phyloP scores from a whole-genome alignment of 768 basidiomycete species.

The Hypsizygus marmoreus region DNA sequence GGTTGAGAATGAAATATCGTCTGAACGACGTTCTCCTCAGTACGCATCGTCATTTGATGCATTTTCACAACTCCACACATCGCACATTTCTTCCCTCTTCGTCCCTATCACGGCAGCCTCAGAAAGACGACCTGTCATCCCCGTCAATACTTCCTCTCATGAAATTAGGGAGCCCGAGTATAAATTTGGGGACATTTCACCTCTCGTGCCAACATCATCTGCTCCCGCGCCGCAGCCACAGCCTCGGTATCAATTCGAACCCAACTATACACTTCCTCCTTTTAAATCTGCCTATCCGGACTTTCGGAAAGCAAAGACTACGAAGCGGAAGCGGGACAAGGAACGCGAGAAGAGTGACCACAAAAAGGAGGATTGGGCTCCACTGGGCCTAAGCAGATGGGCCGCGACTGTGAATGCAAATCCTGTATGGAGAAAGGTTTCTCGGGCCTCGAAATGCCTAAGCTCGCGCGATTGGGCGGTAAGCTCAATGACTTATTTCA shows the following conservation, averaged over 20 bases:
- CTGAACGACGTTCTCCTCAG: neutral
- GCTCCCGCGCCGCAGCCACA: conserved; percentile 19
- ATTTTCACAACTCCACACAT: neutral
- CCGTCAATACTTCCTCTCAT: conserved; percentile 9
- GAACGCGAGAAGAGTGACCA: conserved; percentile 45
- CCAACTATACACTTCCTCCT: conserved; percentile 55
- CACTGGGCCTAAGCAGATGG: conserved; percentile 73
- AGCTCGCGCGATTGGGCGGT: conserved; percentile 84
- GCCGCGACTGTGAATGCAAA: conserved; percentile 74
- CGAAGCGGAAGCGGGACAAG: conserved; percentile 44
- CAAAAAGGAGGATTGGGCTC: conserved; percentile 57
- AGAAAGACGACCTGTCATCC: conserved; percentile 11
- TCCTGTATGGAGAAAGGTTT: conserved; percentile 70
- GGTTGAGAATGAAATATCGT: too few relatives aligned
- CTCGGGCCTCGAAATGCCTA: conserved; percentile 74
- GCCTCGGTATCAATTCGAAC: conserved; percentile 42
- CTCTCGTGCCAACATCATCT: conserved; percentile 8
- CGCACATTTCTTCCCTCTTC: neutral
- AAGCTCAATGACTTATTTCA: conserved; percentile 30
- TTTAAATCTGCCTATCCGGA: conserved; percentile 57
- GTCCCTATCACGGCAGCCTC: neutral
- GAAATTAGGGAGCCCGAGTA: conserved; percentile 7
- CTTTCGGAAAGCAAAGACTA: conserved; percentile 39
- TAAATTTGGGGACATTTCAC: conserved; percentile 8
- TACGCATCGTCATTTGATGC: neutral